Conservation (phyloP, 176 grass and related monocot species). For the Carex scoparia region DNA sequence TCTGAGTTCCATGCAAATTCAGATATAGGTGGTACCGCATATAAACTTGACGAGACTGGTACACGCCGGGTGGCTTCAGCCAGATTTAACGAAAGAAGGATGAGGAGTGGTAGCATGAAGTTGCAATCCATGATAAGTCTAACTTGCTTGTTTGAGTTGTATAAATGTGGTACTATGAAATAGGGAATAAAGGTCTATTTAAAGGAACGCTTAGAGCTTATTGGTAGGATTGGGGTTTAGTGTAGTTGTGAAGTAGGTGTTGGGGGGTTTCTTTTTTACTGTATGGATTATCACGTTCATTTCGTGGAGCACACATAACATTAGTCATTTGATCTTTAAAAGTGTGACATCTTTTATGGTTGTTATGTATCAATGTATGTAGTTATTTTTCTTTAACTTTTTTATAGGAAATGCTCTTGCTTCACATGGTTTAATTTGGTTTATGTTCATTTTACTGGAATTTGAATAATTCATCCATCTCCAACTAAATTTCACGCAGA, state of each 20-base stretch:
- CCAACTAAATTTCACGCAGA: not conserved
- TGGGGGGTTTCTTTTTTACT: not conserved
- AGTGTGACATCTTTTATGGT: not conserved
- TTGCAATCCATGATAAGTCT: conserved; percentile 11
- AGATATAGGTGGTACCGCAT: conserved; percentile 6
- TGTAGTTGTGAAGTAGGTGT: not conserved
- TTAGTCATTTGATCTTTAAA: not conserved
- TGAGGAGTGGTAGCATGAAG: conserved; percentile 10
- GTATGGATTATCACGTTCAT: conserved; percentile 5
- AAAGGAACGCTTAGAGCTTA: not conserved
- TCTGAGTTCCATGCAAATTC: conserved; percentile 21
- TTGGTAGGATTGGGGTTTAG: not conserved
- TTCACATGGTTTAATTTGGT: not conserved
- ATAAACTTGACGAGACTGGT: conserved; percentile 4
- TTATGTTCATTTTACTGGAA: not conserved
- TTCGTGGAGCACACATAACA: not conserved
- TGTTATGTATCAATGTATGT: not conserved
- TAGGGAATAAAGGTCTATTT: conserved; percentile 3
- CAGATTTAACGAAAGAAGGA: not conserved
- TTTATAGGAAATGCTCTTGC: not conserved
- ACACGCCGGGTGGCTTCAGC: not conserved
- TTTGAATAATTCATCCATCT: not conserved
- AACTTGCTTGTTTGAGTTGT: not conserved
- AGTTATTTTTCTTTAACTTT: not conserved
- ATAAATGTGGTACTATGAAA: not conserved